A percentile compares a stretch with the other conserved stretches of the same genome.
Conservation (phyloP, 768 basidiomycete species). For the Kwoniella sp. region DNA sequence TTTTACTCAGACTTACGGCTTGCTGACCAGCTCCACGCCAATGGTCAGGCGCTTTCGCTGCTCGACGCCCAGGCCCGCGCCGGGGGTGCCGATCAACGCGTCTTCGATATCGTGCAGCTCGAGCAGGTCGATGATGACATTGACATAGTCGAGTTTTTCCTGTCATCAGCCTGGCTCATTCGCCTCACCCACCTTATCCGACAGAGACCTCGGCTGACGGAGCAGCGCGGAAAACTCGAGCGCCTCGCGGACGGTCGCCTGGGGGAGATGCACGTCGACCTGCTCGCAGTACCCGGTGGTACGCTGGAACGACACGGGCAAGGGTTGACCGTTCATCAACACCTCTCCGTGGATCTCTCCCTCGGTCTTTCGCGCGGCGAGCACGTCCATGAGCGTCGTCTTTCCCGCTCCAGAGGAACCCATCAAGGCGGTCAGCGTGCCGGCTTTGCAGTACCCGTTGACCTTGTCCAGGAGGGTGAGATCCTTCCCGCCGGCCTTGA, state of each 20-base stretch:
- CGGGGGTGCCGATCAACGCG: conserved; percentile 61
- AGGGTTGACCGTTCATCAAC: conserved; percentile 50
- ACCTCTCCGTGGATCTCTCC: conserved; percentile 51
- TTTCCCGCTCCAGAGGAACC: conserved; percentile 54
- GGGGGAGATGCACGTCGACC: conserved; percentile 59
- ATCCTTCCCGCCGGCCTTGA: conserved; percentile 27
- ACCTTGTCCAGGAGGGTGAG: conserved; percentile 62
- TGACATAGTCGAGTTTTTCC: conserved; percentile 53
- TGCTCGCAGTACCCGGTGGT: conserved; percentile 52
- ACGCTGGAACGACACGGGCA: conserved; percentile 52
- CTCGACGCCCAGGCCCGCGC: conserved; percentile 41
- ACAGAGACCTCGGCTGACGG: conserved; percentile 48
- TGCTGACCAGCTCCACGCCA: conserved; percentile 46
- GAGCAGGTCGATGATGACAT: conserved; percentile 49
- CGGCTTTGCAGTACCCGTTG: conserved; percentile 74
- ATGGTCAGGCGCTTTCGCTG: conserved; percentile 45
- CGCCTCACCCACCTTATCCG: conserved; percentile 6
- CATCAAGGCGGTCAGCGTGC: conserved; percentile 79
- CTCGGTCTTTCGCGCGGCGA: conserved; percentile 37
- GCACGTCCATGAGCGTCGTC: conserved; percentile 42
- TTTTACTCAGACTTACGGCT: conserved; percentile 33
- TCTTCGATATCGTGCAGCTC: conserved; percentile 60
- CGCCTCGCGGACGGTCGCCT: conserved; percentile 57
- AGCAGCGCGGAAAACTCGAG: conserved; percentile 52
- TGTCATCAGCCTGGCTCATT: neutral